phyloP scores from a whole-genome alignment of 257 asterid genomes.

The Fraxinus excelsior region DNA sequence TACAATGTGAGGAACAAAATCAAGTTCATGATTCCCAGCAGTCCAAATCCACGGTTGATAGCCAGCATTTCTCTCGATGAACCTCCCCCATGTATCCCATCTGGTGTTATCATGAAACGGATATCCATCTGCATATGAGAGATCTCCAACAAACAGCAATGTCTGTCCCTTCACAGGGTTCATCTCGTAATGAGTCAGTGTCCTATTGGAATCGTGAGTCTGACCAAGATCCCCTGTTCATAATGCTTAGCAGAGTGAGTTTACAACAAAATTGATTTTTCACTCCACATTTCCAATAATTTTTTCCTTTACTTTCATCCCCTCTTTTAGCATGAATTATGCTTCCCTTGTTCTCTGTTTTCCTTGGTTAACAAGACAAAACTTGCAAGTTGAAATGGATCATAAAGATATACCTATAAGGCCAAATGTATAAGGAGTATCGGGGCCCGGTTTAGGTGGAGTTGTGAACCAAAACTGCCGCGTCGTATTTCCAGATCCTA shows the following conservation, averaged over 20 bases:
- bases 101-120: constrained; percentile 61
- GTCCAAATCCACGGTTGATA: constrained; percentile 82
- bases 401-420: constrained; percentile 51
- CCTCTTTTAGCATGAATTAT: not conserved
- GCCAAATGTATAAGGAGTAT: constrained; percentile 53
- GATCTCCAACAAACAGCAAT: constrained; percentile 63
- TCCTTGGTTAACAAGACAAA: not conserved
- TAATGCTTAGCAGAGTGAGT: not conserved
- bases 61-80: constrained; percentile 56
- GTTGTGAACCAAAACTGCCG: constrained; percentile 58
- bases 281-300: not conserved
- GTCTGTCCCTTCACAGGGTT: constrained; percentile 52
- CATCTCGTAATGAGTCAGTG: constrained; percentile 58
- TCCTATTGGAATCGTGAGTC: constrained; percentile 57
- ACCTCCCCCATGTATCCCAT: constrained; percentile 57
- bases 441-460: constrained; percentile 69
- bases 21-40: constrained; percentile 69
- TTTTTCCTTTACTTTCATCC: not conserved
- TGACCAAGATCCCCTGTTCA: constrained; percentile 77
- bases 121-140: constrained; percentile 67
- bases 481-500: constrained; percentile 43
- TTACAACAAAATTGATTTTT: constrained; percentile 3
- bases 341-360: not conserved
- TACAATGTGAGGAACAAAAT: constrained; percentile 56
- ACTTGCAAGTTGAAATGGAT: not conserved